Evolutionary conservation across 2,329 filamentous ascomycete species (phyloP).

Genomic region (Scedosporium dehoogii): DNA sequence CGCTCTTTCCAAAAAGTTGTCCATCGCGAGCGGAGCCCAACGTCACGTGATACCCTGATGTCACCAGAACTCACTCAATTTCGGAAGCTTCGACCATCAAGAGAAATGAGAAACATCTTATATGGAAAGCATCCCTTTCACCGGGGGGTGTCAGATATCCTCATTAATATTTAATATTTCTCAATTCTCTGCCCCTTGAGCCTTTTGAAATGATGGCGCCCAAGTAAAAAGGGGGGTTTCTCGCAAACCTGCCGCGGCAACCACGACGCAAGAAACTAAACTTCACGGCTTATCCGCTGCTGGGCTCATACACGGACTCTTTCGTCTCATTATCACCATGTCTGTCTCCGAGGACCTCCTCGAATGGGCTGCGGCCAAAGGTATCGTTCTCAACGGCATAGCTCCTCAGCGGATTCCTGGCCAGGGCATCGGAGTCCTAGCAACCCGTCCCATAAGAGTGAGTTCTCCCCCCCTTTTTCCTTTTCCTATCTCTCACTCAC

Average conservation of each 20-base stretch:
- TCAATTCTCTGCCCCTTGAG: too few relatives aligned
- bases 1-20: background rate
- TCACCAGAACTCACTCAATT: background rate
- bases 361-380: conserved; percentile 55
- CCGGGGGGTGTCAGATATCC: background rate
- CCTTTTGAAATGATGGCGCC: too few relatives aligned
- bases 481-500: too few relatives aligned
- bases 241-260: too few relatives aligned
- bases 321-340: background rate
- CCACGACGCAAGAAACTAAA: too few relatives aligned
- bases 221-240: too few relatives aligned
- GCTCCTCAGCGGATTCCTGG: conserved; percentile 57
- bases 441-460: conserved; percentile 57
- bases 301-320: background rate
- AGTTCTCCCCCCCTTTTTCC: too few relatives aligned
- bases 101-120: background rate
- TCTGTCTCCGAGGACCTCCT: background rate
- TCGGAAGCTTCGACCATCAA: background rate
- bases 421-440: conserved; percentile 69
- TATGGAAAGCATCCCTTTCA: background rate
- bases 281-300: too few relatives aligned
- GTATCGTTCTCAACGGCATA: conserved; percentile 59
- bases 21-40: background rate
- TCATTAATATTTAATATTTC: background rate
- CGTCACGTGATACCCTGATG: background rate